phyloP scores from a whole-genome alignment of 257 asterid genomes.

The Solanum sejunctum region DNA sequence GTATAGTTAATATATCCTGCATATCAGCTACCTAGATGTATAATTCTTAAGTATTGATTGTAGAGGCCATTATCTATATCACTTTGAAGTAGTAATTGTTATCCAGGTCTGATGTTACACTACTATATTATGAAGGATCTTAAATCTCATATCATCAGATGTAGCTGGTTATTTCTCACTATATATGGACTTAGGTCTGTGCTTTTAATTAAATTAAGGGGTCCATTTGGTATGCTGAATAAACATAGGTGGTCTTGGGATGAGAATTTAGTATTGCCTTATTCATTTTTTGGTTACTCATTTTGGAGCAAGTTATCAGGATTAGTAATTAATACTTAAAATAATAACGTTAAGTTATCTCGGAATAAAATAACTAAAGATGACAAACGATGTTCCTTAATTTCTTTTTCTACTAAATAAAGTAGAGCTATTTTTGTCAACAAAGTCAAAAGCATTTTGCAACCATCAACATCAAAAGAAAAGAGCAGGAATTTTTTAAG shows the following conservation, averaged over 20 bases:
- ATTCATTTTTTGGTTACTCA: not conserved
- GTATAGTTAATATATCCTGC: not conserved
- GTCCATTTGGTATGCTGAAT: not conserved
- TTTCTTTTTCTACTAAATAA: not conserved
- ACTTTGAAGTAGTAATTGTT: not conserved
- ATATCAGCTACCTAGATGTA: not conserved
- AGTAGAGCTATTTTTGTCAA: not conserved
- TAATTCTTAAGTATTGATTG: not conserved
- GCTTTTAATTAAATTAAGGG: not conserved
- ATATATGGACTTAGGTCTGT: not conserved
- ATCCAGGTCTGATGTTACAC: not conserved
- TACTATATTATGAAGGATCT: not conserved
- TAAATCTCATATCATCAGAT: not conserved
- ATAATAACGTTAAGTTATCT: too few species aligned
- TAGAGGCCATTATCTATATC: not conserved
- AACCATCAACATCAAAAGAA: not conserved
- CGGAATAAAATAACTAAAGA: not conserved
- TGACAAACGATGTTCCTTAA: not conserved
- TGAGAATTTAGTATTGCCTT: not conserved
- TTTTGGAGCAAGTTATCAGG: not conserved
- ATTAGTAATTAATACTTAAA: not conserved
- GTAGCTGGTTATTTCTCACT: not conserved
- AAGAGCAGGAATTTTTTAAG: not conserved
- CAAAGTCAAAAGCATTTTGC: not conserved
- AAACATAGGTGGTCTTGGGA: not conserved